Evolutionary conservation across 2,329 filamentous ascomycete species (phyloP), one percentile per base, ranked within the genome.

Genomic region (Fusarium floridanum): DNA sequence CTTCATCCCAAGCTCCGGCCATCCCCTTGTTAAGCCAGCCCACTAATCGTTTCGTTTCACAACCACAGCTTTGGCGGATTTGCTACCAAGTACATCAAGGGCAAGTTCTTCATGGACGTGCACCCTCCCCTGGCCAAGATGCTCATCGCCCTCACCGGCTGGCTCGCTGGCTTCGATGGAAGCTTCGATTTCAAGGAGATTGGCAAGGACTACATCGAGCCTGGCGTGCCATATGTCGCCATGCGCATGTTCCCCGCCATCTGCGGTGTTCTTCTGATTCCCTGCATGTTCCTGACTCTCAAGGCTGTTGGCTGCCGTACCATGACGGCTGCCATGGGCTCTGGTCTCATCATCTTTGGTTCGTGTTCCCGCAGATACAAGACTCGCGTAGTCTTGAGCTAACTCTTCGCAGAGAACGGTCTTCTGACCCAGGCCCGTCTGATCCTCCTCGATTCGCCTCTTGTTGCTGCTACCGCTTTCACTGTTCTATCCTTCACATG

Each of bases 101-200:
- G 97, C 81, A 93, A 90, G 83, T 99, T 99, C 90, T 99, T 99
- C 85, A 99, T 99, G 97, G 97, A 99, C 82, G 97, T 99, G n/a
- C 97, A 99, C 82, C 97, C 97, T 36, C 97, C 97, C 55, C 89
- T 99, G 70, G 97, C 97, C 76, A 99, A 99, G 88, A 91, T 99
- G 82, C 91, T 99, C 77, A 96, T 99, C 80, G 97, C 97, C 62
- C 90, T 99, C 70, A 95, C 95, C 74, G 97, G 96, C 78, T 99
- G 94, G 92, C 85, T 98, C 74, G 97, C 95, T 79, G 97, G 97
- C 64, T 99, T 98, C 83, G 91, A 98, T 81, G 97, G 97, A 75
- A 89, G 95, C 73, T 99, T 99, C 82, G 97, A 98, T 84, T 99
- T 99, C 88, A 99, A 98, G 88, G 95, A 99, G 78, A 99, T 99